Base-by-base conservation (phyloP, 805 yeast species). In the Limtongia smithiae region DNA sequence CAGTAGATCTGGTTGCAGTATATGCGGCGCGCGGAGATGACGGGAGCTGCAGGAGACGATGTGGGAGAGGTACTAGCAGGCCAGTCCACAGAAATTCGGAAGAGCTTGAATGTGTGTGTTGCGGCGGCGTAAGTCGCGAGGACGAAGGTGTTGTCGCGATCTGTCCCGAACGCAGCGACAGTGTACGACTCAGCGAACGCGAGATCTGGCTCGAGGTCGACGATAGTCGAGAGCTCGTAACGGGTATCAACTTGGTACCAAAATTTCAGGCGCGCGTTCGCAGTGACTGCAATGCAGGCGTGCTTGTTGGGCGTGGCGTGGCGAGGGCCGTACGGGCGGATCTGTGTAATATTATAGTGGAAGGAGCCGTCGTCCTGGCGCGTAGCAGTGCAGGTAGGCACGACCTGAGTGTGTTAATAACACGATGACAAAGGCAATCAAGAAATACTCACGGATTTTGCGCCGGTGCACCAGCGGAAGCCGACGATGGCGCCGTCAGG, bases 381-480 rank as follows among this genome's bases (percentile, higher is more conserved):
- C 41, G 50, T 42, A 36, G 49, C 58, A 6, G 42, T 45, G 39
- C 44, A 50, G 50, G 44, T 37, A 57, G 54, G 31, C 28, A 53
- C 41, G 12, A 46, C 33, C 46, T 48, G 38, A 35, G 22, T 24
- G 31, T 18, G 12, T 3, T 20, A 30, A 33, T 7, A 28, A n/a
- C 76, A 71, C 50, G 76, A 78, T 14, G 78, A 68, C 15, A 81
- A 14, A 25, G 6, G 9, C 6, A 12, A 5, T 9, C 14, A n/a
- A 4, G 11, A 14, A 11, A 14, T 72, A 37, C 76, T 1, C 73
- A 41, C 77, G 1, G 82, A 79, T 57, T 87, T 86, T 42, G 84
- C 87, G n/a, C 78, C 69, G 37, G 78, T 79, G 24, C 88, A 72
- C 95, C 95, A 88, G 58, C 77, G 77, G 63, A 83, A 75, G 0